A percentile compares a stretch with the other conserved stretches of the same genome.
phyloP scores from a whole-genome alignment of 768 basidiomycete species.

The Filobasidium wieringae region DNA sequence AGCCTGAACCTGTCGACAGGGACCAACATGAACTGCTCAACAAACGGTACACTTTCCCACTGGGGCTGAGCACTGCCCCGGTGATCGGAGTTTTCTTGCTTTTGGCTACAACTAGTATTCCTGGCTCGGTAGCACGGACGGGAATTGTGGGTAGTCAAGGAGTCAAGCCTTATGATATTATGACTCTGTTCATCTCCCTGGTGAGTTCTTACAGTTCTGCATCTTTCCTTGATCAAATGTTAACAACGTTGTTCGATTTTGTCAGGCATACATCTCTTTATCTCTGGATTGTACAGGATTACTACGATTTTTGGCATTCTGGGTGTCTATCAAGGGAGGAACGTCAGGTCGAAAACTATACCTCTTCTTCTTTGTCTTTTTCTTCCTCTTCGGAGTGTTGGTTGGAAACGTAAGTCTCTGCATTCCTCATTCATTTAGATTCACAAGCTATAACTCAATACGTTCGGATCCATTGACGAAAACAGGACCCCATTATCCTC shows the following conservation, averaged over 20 bases:
- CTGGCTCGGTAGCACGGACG: constrained; percentile 47
- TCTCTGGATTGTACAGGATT: constrained; percentile 82
- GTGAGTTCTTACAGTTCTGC: constrained; percentile 34
- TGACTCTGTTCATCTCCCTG: constrained; percentile 80
- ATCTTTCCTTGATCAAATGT: neutral
- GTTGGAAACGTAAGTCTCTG: constrained; percentile 56
- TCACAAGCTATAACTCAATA: neutral
- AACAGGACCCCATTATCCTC: constrained; percentile 71
- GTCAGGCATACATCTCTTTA: constrained; percentile 69
- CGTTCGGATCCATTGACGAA: neutral
- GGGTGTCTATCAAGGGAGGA: constrained; percentile 71
- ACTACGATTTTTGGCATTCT: constrained; percentile 74
- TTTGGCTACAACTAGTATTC: constrained; percentile 40
- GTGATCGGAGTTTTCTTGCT: constrained; percentile 42
- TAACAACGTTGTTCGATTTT: neutral
- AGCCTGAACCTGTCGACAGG: neutral
- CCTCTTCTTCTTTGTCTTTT: constrained; percentile 69
- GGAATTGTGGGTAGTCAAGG: constrained; percentile 72
- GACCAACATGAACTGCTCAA: constrained; percentile 5
- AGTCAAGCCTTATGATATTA: constrained; percentile 80
- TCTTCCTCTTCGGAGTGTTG: constrained; percentile 61
- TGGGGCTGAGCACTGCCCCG: constrained; percentile 39
- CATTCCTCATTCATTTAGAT: neutral
- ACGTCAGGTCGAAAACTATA: constrained; percentile 59
- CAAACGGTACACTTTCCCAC: constrained; percentile 18